phyloP scores from a whole-genome alignment of 2,329 filamentous ascomycete genomes.

The Pseudogymnoascus sp. region DNA sequence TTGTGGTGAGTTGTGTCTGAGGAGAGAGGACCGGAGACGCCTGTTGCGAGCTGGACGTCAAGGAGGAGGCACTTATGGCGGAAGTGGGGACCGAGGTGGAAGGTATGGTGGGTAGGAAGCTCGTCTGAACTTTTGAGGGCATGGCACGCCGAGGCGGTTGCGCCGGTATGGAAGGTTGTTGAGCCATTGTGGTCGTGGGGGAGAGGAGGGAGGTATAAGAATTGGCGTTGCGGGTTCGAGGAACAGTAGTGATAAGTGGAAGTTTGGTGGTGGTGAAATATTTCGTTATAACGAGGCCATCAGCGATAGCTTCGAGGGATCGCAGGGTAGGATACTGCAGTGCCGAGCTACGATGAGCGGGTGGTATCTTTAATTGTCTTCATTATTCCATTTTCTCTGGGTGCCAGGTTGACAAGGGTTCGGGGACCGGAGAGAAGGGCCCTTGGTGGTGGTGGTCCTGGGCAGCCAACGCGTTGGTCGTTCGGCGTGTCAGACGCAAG shows the following conservation, averaged over 20 bases:
- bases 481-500: constrained; percentile 5
- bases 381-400: constrained; percentile 1
- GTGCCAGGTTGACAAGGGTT: constrained; percentile 1
- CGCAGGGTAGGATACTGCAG: not conserved
- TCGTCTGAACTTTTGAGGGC: constrained; percentile 27
- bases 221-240: not conserved
- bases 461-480: not conserved
- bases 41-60: constrained; percentile 44
- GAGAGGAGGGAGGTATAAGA: not conserved
- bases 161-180: constrained; percentile 16
- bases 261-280: constrained; percentile 2
- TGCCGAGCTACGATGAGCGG: not conserved
- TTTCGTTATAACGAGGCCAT: constrained; percentile 2
- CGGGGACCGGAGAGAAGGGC: not conserved
- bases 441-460: not conserved
- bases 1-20: constrained; percentile 42
- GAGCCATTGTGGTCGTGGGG: constrained; percentile 16
- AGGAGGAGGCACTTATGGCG: constrained; percentile 47
- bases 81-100: constrained; percentile 40
- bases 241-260: not conserved
- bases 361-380: constrained; percentile 4
- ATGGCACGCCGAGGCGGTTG: constrained; percentile 17
- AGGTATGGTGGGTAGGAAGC: constrained; percentile 21
- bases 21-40: constrained; percentile 51
- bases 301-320: not conserved